These are phyloP conservation scores for Russula sp. DNA, from an alignment of 768 basidiomycete species.

Conservation along the genomic window DNA sequence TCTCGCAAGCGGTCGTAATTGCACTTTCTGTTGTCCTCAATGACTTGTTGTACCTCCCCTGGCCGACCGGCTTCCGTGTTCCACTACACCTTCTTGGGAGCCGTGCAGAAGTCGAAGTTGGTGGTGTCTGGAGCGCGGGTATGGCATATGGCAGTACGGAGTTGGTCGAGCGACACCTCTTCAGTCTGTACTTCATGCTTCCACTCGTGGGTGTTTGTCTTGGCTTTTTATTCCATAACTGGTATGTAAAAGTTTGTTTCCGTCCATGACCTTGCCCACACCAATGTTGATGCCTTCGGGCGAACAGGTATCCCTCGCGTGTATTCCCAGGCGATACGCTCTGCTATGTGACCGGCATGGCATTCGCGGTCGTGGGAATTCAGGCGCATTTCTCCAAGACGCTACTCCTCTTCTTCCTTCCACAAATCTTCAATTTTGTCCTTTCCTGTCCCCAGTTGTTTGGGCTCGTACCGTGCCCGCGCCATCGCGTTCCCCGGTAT, in stretches of 20 bases:
- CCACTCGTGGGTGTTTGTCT: slow-evolving; percentile 86
- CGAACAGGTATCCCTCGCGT: slow-evolving; percentile 84
- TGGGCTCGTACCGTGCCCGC: slow-evolving; percentile 86
- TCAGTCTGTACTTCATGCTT: slow-evolving; percentile 95
- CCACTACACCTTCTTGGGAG: slow-evolving; percentile 64
- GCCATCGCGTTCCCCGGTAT: slow-evolving; percentile 88
- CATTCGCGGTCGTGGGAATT: slow-evolving; percentile 95
- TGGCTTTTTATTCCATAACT: slow-evolving; percentile 93
- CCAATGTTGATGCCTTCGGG: neutral
- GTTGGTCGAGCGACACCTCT: slow-evolving; percentile 87
- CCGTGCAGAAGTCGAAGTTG: slow-evolving; percentile 60
- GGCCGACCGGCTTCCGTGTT: slow-evolving; percentile 67
- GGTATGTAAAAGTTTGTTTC: slow-evolving; percentile 44
- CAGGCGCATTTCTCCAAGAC: slow-evolving; percentile 98
- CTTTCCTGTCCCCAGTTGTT: slow-evolving; percentile 93
- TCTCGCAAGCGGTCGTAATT: slow-evolving; percentile 87
- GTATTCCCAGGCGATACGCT: slow-evolving; percentile 96
- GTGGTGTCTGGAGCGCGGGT: slow-evolving; percentile 75
- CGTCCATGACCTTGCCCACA: neutral
- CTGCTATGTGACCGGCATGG: slow-evolving; percentile 98
- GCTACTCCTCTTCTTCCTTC: slow-evolving; percentile 90
- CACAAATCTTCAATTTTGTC: slow-evolving; percentile 96
- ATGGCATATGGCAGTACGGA: slow-evolving; percentile 82
- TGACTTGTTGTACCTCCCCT: slow-evolving; percentile 90
- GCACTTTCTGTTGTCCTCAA: slow-evolving; percentile 86